A percentile compares a stretch with the other conserved stretches of the same genome.
These are phyloP conservation scores for Triticum monococcum DNA, from an alignment of 176 grass and related monocot genomes.

Conservation along the genomic window DNA sequence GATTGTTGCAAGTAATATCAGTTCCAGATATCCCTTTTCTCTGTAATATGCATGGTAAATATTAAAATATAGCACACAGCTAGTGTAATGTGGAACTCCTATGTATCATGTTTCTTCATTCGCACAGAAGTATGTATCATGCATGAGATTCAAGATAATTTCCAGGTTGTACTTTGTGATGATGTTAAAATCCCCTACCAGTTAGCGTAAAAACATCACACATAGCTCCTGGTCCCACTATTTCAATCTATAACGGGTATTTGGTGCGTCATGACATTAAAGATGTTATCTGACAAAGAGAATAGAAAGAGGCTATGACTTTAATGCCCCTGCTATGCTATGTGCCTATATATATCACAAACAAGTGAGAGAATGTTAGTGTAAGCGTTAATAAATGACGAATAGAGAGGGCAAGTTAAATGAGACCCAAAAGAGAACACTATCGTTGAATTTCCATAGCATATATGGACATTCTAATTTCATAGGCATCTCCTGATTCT, in stretches of 20 bases:
- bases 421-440: not conserved
- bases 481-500: not conserved
- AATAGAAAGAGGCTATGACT: not conserved
- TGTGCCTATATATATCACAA: not conserved
- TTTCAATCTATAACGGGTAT: not conserved
- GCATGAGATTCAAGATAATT: not conserved
- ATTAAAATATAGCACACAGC: not conserved
- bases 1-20: not conserved
- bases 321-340: not conserved
- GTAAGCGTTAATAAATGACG: not conserved
- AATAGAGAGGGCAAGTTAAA: not conserved
- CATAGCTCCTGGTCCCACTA: not conserved
- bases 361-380: not conserved
- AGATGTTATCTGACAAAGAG: not conserved
- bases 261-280: not conserved
- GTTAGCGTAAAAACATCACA: not conserved
- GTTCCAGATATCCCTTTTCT: not conserved
- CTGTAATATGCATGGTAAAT: not conserved
- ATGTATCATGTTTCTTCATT: not conserved
- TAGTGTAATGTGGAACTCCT: not conserved
- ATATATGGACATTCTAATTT: not conserved
- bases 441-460: not conserved
- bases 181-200: not conserved
- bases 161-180: not conserved
- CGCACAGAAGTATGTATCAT: not conserved